Conservation (phyloP, 495 filamentous ascomycete species). For the Aspergillus avenaceus region DNA sequence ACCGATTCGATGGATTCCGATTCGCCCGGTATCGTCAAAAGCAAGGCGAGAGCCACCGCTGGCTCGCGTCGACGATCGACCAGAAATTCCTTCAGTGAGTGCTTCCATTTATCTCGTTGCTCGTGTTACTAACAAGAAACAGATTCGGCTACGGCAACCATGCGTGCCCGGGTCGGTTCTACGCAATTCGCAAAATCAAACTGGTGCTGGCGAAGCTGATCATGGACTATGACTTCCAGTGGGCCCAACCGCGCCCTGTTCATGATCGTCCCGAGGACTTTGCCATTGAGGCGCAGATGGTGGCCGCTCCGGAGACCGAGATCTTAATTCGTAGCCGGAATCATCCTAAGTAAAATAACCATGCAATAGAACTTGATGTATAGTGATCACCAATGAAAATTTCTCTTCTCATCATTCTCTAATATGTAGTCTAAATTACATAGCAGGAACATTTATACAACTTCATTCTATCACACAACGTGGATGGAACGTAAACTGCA, state of each 20-base stretch:
- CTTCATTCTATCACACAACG: no score
- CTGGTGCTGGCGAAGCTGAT: neutral
- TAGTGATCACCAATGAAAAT: no score
- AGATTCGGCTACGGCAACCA: neutral
- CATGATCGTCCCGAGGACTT: neutral
- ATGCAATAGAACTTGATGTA: no score
- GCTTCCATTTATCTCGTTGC: neutral
- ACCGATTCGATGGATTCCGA: neutral
- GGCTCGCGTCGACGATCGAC: neutral
- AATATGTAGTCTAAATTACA: no score
- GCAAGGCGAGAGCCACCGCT: neutral
- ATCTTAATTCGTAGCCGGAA: neutral
- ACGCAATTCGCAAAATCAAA: neutral
- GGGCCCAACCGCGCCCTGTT: no score
- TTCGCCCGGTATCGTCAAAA: neutral
- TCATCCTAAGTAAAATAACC: no score
- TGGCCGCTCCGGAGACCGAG: neutral
- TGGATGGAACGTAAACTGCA: no score
- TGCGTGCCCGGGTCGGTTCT: neutral
- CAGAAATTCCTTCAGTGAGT: neutral
- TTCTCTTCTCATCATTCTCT: no score
- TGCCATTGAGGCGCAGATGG: neutral
- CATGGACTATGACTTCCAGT: neutral
- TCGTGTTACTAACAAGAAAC: neutral
- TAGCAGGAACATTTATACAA: no score